These are phyloP conservation scores for Citrullus amarus DNA, from an alignment of 306 rosid species.

Conservation along the genomic window DNA sequence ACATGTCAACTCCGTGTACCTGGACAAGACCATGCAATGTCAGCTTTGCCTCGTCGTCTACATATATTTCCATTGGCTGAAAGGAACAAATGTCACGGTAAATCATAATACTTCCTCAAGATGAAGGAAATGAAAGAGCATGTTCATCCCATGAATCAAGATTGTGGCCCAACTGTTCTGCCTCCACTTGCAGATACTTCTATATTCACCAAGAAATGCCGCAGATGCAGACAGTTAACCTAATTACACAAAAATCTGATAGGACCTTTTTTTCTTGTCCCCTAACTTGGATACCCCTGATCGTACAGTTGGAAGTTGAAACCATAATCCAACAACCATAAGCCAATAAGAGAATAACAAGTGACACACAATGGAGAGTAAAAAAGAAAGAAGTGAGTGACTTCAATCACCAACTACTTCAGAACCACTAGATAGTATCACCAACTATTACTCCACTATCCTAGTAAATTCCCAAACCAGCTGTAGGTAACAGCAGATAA, in stretches of 20 bases:
- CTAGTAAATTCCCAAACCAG: background rate
- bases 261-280: background rate
- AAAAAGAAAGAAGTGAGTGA: background rate
- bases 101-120: slow-evolving; percentile 87
- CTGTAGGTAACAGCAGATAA: background rate
- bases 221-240: slow-evolving; percentile 26
- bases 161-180: slow-evolving; percentile 52
- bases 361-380: slow-evolving; percentile 7
- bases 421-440: background rate
- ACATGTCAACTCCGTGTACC: slow-evolving; percentile 25
- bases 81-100: slow-evolving; percentile 87
- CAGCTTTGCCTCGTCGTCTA: slow-evolving; percentile 95
- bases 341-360: background rate
- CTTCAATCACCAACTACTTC: slow-evolving; percentile 10
- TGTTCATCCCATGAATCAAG: slow-evolving; percentile 65
- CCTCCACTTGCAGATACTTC: slow-evolving; percentile 48
- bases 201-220: slow-evolving; percentile 38
- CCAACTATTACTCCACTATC: background rate
- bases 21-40: slow-evolving; percentile 98
- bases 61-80: slow-evolving; percentile 99
- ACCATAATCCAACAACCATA: slow-evolving; percentile 9
- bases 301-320: slow-evolving; percentile 3
- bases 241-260: slow-evolving; percentile 16
- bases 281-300: slow-evolving; percentile 4
- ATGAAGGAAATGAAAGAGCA: slow-evolving; percentile 80